These are phyloP conservation scores for Fusarium austroafricanum DNA, from an alignment of 2,329 filamentous ascomycete genomes.

Conservation along the genomic window DNA sequence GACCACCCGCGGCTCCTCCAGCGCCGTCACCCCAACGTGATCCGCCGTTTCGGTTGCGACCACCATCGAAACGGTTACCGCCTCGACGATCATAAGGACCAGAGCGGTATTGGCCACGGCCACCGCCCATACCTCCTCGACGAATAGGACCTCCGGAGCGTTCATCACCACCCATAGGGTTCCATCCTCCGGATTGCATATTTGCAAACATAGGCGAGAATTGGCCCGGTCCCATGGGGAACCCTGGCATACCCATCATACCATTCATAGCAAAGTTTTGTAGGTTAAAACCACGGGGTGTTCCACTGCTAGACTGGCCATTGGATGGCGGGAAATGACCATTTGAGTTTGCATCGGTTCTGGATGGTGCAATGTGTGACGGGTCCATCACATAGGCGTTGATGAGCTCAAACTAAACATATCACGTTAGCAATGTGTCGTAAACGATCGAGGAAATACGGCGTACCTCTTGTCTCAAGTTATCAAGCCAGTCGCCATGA, in stretches of 20 bases:
- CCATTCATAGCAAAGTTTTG: conserved; percentile 74
- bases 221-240: conserved; percentile 62
- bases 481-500: conserved; percentile 87
- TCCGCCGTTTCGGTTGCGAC: conserved; percentile 60
- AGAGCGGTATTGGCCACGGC: conserved; percentile 68
- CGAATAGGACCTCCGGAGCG: conserved; percentile 79
- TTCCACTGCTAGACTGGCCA: conserved; percentile 81
- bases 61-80: conserved; percentile 64
- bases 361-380: conserved; percentile 90
- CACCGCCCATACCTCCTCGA: conserved; percentile 68
- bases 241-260: conserved; percentile 70
- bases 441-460: not conserved
- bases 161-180: conserved; percentile 60
- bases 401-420: conserved; percentile 80
- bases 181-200: conserved; percentile 63
- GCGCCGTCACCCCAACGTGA: conserved; percentile 81
- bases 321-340: conserved; percentile 90
- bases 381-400: conserved; percentile 96
- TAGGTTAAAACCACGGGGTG: conserved; percentile 91
- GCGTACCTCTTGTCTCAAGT: conserved; percentile 84
- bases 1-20: conserved; percentile 81
- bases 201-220: conserved; percentile 68
- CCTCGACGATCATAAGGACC: conserved; percentile 80
- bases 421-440: conserved; percentile 28
- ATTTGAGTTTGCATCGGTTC: conserved; percentile 94